Base-by-base conservation (phyloP, 2,329 filamentous ascomycete species). In the Penicillium concentricum region DNA sequence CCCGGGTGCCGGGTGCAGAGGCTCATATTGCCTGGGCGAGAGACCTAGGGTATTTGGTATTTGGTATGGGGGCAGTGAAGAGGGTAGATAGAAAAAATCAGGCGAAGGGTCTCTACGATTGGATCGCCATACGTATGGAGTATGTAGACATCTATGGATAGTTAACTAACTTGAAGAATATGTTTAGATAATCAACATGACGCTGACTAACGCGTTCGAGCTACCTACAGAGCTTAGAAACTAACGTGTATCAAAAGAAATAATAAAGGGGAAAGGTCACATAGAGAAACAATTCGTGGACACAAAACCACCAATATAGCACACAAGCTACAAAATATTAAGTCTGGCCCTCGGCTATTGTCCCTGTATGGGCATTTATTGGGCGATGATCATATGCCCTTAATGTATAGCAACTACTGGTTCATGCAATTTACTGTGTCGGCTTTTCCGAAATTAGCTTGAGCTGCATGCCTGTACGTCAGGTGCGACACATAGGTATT, bases 1-100 rank as follows among this genome's bases (percentile, higher is more conserved):
- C 51, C 51, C 35, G 51, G 51, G 51, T 28, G 24, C 51, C 35
- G 51, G 51, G 51, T 28, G 24, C 13, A 12, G 39, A 24, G 13
- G 26, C 10, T 43, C 20, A 13, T 13, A 4, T 32, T 15, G 22
- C 41, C 39, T 41, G 24, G n/a, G n/a, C 15, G 30, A 13, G 13
- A 15, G 30, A 15, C n/a, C 32, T 32, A 41, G n/a, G 26, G 35
- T 32, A n/a, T 34, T 16, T 9, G 7, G 13, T 6, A 32, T 13
- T 15, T 15, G 12, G 30, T 5, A 42, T 26, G 26, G 39, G 37
- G 42, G 43, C 51, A 32, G 28, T 30, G 30, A 32, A 12, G 13
- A 32, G 30, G 12, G 15, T 32, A 6, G 10, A 32, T 32, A 13
- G 30, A 32, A 13, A 13, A 20, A 35, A 15, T 22, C 10, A 6